Evolutionary conservation across 2,329 filamentous ascomycete genomes (phyloP).

Genomic region (Podosphaera xanthii): DNA sequence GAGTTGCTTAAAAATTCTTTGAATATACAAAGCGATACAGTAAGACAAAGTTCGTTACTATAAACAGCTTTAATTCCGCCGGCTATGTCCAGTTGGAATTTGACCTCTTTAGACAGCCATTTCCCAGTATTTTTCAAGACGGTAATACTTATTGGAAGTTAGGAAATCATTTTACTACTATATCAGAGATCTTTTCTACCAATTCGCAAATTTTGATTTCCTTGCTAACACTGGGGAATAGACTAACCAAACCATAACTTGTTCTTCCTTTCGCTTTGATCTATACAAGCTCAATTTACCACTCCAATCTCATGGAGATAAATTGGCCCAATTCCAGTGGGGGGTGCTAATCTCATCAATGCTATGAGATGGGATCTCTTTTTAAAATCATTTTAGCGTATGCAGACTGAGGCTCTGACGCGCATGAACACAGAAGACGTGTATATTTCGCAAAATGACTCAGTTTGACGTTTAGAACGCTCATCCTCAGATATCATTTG

Average conservation of each 20-base stretch:
- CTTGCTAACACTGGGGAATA: constrained; percentile 7
- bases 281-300: constrained; percentile 10
- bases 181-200: constrained; percentile 7
- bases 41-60: constrained; percentile 39
- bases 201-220: constrained; percentile 10
- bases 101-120: constrained; percentile 24
- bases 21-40: constrained; percentile 21
- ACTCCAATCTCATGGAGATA: constrained; percentile 10
- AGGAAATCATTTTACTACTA: constrained; percentile 8
- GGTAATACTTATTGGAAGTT: constrained; percentile 11
- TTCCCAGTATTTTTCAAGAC: constrained; percentile 15
- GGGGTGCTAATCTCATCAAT: constrained; percentile 10
- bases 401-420: no score
- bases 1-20: constrained; percentile 20
- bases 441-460: no score
- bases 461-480: no score
- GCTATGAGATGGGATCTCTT: constrained; percentile 11
- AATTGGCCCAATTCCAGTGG: constrained; percentile 9
- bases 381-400: no score
- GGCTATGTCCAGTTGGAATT: constrained; percentile 26
- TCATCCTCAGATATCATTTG: no score
- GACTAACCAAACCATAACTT: constrained; percentile 8
- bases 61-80: constrained; percentile 36
- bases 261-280: constrained; percentile 13
- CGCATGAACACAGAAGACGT: no score